A percentile compares a stretch with the other conserved stretches of the same genome.
phyloP scores from a whole-genome alignment of 2,329 filamentous ascomycete species.

The Teratosphaeria epicoccoides region DNA sequence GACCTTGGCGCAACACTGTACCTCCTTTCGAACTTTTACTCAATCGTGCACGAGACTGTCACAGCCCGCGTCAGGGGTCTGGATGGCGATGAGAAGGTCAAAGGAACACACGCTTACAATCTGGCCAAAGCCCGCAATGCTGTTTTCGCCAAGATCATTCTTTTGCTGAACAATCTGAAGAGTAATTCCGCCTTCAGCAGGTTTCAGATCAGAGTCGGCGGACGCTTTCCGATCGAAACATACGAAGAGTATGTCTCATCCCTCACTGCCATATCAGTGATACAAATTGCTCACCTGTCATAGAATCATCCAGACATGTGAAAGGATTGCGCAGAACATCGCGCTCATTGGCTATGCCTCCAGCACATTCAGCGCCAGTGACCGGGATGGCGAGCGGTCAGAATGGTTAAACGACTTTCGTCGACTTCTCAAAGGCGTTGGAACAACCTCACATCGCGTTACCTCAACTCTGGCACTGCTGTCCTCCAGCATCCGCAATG shows the following conservation, averaged over 20 bases:
- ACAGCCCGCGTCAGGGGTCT: slow-evolving; percentile 48
- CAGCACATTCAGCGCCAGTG: slow-evolving; percentile 35
- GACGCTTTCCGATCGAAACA: slow-evolving; percentile 54
- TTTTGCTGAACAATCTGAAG: slow-evolving; percentile 50
- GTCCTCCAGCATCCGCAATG: slow-evolving; percentile 44
- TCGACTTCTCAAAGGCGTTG: slow-evolving; percentile 44
- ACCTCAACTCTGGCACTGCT: slow-evolving; percentile 59
- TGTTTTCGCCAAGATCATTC: slow-evolving; percentile 57
- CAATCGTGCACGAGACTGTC: slow-evolving; percentile 58
- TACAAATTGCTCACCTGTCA: slow-evolving; percentile 2
- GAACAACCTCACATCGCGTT: slow-evolving; percentile 51
- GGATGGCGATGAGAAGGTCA: slow-evolving; percentile 41
- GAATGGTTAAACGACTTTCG: slow-evolving; percentile 53
- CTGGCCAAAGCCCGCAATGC: slow-evolving; percentile 48
- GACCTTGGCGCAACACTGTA: slow-evolving; percentile 60
- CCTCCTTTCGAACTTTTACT: slow-evolving; percentile 63
- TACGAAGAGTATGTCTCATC: slow-evolving; percentile 39
- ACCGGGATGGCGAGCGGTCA: slow-evolving; percentile 31
- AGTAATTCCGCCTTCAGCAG: slow-evolving; percentile 55
- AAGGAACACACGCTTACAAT: slow-evolving; percentile 42
- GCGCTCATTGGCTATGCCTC: slow-evolving; percentile 56
- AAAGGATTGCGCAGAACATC: slow-evolving; percentile 56
- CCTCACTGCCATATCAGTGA: background rate
- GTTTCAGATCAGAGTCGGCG: slow-evolving; percentile 61
- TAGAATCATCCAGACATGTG: slow-evolving; percentile 48